Evolutionary conservation across 1,284 basidiomycete species (phyloP), one percentile per base, ranked within the genome.

Genomic region (Somion occarium): DNA sequence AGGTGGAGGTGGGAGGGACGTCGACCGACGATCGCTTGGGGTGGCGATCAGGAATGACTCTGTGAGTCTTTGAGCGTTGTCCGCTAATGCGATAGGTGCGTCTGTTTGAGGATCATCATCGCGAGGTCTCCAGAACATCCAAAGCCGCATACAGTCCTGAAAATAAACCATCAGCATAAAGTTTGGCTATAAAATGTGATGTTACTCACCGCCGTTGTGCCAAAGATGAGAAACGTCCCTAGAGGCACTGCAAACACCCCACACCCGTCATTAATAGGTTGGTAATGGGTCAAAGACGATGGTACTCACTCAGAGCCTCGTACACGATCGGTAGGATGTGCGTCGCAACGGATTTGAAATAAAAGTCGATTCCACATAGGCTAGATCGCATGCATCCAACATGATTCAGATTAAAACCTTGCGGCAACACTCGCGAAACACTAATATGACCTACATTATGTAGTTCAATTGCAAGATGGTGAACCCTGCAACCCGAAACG

Each of bases 381-480:
- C 60, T 63, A 50, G 26, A 27, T 18, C 11, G 11, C 5, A n/a
- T n/a, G n/a, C n/a, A n/a, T n/a, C n/a, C n/a, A n/a, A n/a, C n/a
- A n/a, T n/a, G 27, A 41, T 20, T 34, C 30, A 15, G 22, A 37
- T 12, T 4, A 27, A 51, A 37, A 39, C 4, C 22, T 27, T 5
- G 30, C 38, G 46, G 25, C 7, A 22, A 34, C 30, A 15, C 7
- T 25, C 18, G 22, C 43, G 4, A 38, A 19, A 42, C 12, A 19
- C 26, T 3, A 23, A 23, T 19, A 7, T 20, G 25, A 51, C 61
- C 38, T 46, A 62, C 62, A 58, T 50, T 44, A 61, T 55, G 27
- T 56, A 52, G 41, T 57, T 53, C 22, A 60, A 51, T 37, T 64
- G 62, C 15, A 61, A 43, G 30, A 53, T 41, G 15, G 57, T 60